Base-by-base conservation (phyloP, 441 rosid genomes). In the Erysimum cheiri region DNA sequence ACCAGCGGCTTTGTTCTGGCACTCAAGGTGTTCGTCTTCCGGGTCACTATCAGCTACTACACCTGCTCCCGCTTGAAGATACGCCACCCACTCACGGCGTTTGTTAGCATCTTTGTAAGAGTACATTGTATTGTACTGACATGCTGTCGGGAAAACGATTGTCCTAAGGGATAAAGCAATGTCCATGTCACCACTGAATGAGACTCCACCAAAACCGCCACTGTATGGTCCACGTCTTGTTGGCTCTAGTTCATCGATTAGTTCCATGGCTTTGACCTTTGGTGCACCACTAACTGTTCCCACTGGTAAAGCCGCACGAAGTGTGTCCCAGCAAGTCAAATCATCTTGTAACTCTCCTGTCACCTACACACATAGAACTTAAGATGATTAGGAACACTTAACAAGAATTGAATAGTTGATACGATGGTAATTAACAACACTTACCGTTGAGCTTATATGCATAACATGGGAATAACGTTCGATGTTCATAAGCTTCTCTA, bases 221-320 rank as follows among this genome's bases (percentile, higher is more conserved):
- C 97, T 86, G 66, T 88, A 94, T 1, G 98, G 98, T 35, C 98
- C 98, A 0, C 98, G 92, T 48, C 91, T 75, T 4, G 81, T 75
- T 11, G 80, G 85, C 78, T 94, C 99, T 29, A 87, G 70, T 74
- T 82, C 57, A 37, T 90, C 97, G 6, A 94, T 86, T 19, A 94
- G 73, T 68, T 94, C 94, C 97, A 90, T 92, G n/a, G 99, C 98
- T 72, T 82, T 94, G 41, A 89, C 95, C 91, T 94, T 94, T 47
- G 99, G 99, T 13, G 96, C 97, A 28, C 99, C 94, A 10, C 96
- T 92, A 52, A 87, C 97, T 3, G 96, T 91, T 67, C 99, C 97
- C 9, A 92, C 96, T 0, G 99, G 97, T 70, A 94, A 68, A 1
- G 97, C 96, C 22, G 92, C 88, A 3, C 90, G 85, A 52, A 92